These are phyloP conservation scores for Pythium scleroteichum DNA, from an alignment of 352 stramenopile species.

Conservation along the genomic window DNA sequence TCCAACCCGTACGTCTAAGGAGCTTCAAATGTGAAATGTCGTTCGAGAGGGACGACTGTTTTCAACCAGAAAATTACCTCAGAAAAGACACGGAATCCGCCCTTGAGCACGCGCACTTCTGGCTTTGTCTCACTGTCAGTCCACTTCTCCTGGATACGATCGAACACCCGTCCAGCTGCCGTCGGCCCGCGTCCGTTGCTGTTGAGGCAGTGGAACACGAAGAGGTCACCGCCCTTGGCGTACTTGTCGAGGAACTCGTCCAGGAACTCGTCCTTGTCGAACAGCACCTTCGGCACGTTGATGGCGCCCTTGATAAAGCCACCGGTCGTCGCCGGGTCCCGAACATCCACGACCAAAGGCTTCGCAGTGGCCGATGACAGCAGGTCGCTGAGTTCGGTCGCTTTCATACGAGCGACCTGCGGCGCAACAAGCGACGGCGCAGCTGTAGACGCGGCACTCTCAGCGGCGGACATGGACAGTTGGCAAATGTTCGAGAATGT, in stretches of 20 bases:
- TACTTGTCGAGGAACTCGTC: constrained; percentile 33
- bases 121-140: constrained; percentile 22
- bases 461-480: constrained; percentile 1
- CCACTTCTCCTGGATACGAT: constrained; percentile 24
- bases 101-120: constrained; percentile 30
- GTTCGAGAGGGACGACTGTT: neutral
- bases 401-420: constrained; percentile 26
- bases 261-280: constrained; percentile 36
- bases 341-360: constrained; percentile 35
- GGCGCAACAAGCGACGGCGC: constrained; percentile 27
- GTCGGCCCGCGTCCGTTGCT: constrained; percentile 32
- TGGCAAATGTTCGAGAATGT: neutral
- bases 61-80: constrained; percentile 17
- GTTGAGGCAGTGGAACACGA: constrained; percentile 46
- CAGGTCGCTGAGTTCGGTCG: constrained; percentile 26
- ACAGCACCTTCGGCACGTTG: constrained; percentile 35
- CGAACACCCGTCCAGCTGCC: constrained; percentile 28
- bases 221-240: constrained; percentile 19
- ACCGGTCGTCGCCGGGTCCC: constrained; percentile 30
- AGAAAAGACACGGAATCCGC: constrained; percentile 37
- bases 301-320: constrained; percentile 41
- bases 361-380: constrained; percentile 8
- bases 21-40: too few relatives aligned
- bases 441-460: neutral
- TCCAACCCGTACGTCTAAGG: constrained; percentile 25